A percentile compares a stretch with the other conserved stretches of the same genome.
phyloP scores from a whole-genome alignment of 257 asterid species.

The Rehmannia glutinosa region DNA sequence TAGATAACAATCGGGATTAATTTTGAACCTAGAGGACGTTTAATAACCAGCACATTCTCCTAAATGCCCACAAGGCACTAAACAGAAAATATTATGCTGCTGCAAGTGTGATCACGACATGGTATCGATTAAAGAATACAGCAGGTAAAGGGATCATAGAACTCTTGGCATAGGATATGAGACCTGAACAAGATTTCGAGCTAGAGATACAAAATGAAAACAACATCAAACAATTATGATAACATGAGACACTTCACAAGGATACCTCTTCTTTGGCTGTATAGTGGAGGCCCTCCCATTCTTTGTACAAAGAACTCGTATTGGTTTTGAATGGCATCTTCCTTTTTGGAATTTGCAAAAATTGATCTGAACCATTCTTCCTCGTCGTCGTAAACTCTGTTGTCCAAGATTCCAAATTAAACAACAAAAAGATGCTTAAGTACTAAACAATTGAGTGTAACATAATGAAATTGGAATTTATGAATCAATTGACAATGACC shows the following conservation, averaged over 20 bases:
- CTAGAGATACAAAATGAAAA: not conserved
- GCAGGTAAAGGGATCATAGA: not conserved
- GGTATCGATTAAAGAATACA: not conserved
- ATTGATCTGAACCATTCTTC: slow-evolving; percentile 92
- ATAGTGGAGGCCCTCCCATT: slow-evolving; percentile 98
- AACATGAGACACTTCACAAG: not conserved
- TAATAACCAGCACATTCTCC: not conserved
- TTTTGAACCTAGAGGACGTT: not conserved
- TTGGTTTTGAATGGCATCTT: slow-evolving; percentile 95
- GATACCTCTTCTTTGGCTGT: slow-evolving; percentile 79
- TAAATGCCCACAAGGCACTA: not conserved
- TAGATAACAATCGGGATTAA: too few species aligned
- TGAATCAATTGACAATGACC: not conserved
- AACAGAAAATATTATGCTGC: not conserved
- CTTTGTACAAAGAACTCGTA: slow-evolving; percentile 90
- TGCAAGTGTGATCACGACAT: not conserved
- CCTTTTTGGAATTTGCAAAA: slow-evolving; percentile 76
- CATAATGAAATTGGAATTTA: not conserved
- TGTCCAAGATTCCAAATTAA: not conserved
- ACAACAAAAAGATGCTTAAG: too few species aligned
- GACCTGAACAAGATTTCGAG: not conserved
- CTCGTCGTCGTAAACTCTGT: slow-evolving; percentile 86
- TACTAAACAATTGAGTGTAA: not conserved
- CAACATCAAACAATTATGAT: not conserved
- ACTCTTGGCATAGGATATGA: not conserved